Evolutionary conservation across 2,329 filamentous ascomycete genomes (phyloP).

Genomic region (Aureobasidium namibiae): DNA sequence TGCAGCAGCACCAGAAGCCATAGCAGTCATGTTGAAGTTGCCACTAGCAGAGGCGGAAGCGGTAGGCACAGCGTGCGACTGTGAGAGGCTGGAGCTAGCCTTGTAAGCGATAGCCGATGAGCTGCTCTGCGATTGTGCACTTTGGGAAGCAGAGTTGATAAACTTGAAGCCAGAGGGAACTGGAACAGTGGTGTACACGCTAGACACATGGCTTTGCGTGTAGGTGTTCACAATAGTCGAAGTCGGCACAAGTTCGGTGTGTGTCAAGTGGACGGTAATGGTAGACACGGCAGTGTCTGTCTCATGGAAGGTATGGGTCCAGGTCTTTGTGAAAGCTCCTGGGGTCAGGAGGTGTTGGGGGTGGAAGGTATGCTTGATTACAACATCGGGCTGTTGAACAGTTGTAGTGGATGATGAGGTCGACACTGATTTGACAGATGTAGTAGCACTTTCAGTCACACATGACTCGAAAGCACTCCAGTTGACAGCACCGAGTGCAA

Average conservation of each 20-base stretch:
- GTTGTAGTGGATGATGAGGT: conserved; percentile 1
- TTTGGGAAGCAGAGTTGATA: neutral
- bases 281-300: conserved; percentile 4
- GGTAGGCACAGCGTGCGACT: neutral
- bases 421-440: neutral
- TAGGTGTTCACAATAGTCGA: conserved; percentile 1
- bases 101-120: neutral
- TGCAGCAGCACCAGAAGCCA: neutral
- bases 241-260: neutral
- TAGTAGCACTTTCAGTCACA: neutral
- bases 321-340: neutral
- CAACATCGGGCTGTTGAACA: neutral
- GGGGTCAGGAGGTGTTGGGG: neutral
- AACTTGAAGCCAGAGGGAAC: neutral
- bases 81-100: neutral
- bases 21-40: neutral
- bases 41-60: neutral
- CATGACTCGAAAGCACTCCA: conserved; percentile 8
- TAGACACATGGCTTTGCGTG: conserved; percentile 1
- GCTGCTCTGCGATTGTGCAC: neutral
- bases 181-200: conserved; percentile 1
- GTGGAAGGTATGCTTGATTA: conserved; percentile 5
- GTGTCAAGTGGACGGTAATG: neutral
- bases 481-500: conserved; percentile 8
- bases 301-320: conserved; percentile 5